Evolutionary conservation across 306 rosid species (phyloP).

Genomic region (Amphicarpaea edgeworthii): DNA sequence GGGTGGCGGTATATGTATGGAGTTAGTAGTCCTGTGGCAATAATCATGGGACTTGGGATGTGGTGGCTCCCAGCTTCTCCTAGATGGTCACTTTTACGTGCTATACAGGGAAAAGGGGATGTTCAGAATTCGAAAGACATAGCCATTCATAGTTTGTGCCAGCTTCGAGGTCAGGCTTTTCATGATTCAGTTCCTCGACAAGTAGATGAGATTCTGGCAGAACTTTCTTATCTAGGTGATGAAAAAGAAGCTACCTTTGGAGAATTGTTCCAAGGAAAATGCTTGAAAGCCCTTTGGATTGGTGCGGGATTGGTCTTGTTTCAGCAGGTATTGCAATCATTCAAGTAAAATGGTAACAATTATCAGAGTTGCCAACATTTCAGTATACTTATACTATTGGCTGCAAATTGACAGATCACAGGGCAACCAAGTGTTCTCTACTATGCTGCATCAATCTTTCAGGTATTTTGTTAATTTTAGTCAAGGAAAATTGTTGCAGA

Average conservation of each 20-base stretch:
- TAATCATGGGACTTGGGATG: conserved; percentile 91
- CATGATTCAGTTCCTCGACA: conserved; percentile 68
- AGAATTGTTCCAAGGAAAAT: conserved; percentile 85
- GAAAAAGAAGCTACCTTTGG: conserved; percentile 67
- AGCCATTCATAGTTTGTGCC: conserved; percentile 65
- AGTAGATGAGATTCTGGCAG: conserved; percentile 83
- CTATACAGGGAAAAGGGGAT: conserved; percentile 80
- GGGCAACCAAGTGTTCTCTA: conserved; percentile 99
- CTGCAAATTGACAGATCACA: conserved; percentile 75
- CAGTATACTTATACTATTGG: conserved; percentile 45
- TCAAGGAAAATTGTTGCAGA: conserved; percentile 30
- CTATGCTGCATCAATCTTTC: conserved; percentile 91
- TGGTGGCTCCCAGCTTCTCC: conserved; percentile 95
- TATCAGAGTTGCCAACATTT: conserved; percentile 24
- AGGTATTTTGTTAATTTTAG: conserved; percentile 63
- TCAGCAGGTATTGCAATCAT: conserved; percentile 79
- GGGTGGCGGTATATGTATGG: conserved; percentile 98
- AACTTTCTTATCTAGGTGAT: conserved; percentile 75
- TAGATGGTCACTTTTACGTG: conserved; percentile 88
- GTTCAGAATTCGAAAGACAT: conserved; percentile 56
- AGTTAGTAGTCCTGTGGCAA: conserved; percentile 69
- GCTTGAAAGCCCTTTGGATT: conserved; percentile 78
- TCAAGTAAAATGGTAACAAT: conserved; percentile 44
- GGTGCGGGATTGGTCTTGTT: conserved; percentile 89
- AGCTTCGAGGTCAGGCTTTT: conserved; percentile 67